These are phyloP conservation scores for Nitzschia inconspicua DNA, from an alignment of 108 stramenopile genomes.

Conservation along the genomic window DNA sequence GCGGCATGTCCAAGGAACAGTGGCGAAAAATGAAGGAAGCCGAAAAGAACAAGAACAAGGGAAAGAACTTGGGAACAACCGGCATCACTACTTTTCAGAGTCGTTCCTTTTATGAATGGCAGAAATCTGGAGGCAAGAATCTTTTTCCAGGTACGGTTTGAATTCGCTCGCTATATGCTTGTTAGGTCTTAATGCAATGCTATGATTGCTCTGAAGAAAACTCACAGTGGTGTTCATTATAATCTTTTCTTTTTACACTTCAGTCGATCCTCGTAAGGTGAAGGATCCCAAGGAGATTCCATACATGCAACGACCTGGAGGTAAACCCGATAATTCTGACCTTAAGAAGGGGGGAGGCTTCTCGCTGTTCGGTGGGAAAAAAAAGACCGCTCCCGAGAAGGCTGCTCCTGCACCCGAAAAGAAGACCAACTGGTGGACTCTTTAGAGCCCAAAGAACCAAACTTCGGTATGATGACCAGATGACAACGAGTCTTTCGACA, in stretches of 20 bases:
- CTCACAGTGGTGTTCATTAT: too few species aligned
- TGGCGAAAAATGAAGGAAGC: slow-evolving; percentile 75
- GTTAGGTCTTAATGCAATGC: too few species aligned
- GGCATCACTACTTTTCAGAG: slow-evolving; percentile 86
- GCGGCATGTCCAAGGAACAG: slow-evolving; percentile 78
- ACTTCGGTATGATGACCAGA: too few species aligned
- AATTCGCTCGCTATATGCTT: too few species aligned
- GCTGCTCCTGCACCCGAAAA: slow-evolving; percentile 59
- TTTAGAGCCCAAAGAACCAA: slow-evolving; percentile 31
- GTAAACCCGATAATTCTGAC: slow-evolving; percentile 70
- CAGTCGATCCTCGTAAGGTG: slow-evolving; percentile 74
- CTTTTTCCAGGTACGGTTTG: slow-evolving; percentile 53
- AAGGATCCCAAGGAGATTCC: slow-evolving; percentile 73
- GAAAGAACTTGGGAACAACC: slow-evolving; percentile 76
- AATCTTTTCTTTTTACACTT: too few species aligned
- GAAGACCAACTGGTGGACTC: slow-evolving; percentile 87
- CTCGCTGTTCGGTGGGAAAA: slow-evolving; percentile 40
- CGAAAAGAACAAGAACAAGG: slow-evolving; percentile 68
- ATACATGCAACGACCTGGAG: slow-evolving; percentile 89
- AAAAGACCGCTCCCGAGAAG: slow-evolving; percentile 29
- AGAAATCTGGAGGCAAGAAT: slow-evolving; percentile 83
- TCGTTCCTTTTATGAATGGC: slow-evolving; percentile 80
- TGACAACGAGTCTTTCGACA: too few species aligned
- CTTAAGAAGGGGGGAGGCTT: slow-evolving; percentile 40
- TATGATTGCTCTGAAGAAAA: too few species aligned